A percentile compares a stretch with the other conserved stretches of the same genome.
phyloP scores from a whole-genome alignment of 2,329 filamentous ascomycete genomes.

The Stagonosporopsis vannaccii region DNA sequence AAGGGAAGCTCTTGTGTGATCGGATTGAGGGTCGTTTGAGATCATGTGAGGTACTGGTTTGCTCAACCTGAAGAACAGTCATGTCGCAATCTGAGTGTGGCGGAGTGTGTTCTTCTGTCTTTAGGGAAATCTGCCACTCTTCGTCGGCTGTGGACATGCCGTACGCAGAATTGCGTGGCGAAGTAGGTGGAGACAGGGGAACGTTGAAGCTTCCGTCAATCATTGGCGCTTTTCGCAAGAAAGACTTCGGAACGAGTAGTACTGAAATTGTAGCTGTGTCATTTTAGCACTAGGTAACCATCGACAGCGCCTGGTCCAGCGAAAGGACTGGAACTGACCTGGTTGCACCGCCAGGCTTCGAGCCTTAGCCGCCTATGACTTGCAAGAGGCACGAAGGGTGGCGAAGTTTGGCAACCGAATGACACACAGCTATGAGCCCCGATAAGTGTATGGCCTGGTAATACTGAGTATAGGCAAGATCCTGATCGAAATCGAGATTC shows the following conservation, averaged over 20 bases:
- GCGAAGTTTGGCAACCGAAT: conserved; percentile 23
- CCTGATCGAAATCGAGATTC: conserved; percentile 38
- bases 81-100: conserved; percentile 49
- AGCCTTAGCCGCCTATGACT: conserved; percentile 20
- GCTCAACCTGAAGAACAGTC: conserved; percentile 48
- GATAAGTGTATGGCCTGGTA: conserved; percentile 34
- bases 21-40: conserved; percentile 51
- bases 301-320: conserved; percentile 26
- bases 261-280: conserved; percentile 32
- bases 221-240: conserved; percentile 48
- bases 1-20: conserved; percentile 55
- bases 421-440: conserved; percentile 23
- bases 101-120: conserved; percentile 41
- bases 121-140: conserved; percentile 50
- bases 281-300: conserved; percentile 31
- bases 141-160: conserved; percentile 52
- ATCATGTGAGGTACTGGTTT: conserved; percentile 46
- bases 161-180: conserved; percentile 60
- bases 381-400: conserved; percentile 16
- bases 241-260: conserved; percentile 27
- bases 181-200: conserved; percentile 59
- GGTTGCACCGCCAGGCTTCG: conserved; percentile 21
- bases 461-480: conserved; percentile 30
- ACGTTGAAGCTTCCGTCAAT: conserved; percentile 56
- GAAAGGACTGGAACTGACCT: conserved; percentile 23